phyloP scores from a whole-genome alignment of 768 basidiomycete genomes.

The Psilocybe subaeruginosa region DNA sequence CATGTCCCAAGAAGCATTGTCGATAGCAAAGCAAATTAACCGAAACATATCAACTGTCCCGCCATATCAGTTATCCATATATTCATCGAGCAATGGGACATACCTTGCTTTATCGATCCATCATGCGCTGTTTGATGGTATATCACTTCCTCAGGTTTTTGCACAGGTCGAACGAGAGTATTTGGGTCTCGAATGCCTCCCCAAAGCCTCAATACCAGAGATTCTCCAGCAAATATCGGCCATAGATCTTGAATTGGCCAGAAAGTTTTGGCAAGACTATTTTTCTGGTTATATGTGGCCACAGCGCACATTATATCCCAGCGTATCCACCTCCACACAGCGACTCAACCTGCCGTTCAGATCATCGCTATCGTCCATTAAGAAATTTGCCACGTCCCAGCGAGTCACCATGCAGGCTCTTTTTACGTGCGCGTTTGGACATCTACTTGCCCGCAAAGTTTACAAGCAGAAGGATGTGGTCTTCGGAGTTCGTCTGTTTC shows the following conservation, averaged over 20 bases:
- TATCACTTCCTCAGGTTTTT: conserved; percentile 32
- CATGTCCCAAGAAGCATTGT: conserved; percentile 13
- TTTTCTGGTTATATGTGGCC: conserved; percentile 31
- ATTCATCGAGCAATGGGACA: conserved; percentile 7
- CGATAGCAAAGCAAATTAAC: conserved; percentile 30
- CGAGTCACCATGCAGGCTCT: conserved; percentile 35
- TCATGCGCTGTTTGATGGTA: conserved; percentile 37
- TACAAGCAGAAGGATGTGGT: conserved; percentile 30
- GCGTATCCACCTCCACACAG: conserved; percentile 4
- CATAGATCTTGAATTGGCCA: conserved; percentile 24
- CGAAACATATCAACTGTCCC: conserved; percentile 26
- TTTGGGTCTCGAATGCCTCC: conserved; percentile 3
- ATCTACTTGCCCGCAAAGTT: conserved; percentile 25
- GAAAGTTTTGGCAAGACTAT: conserved; percentile 29
- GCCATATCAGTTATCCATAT: conserved; percentile 27
- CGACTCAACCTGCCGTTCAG: conserved; percentile 21
- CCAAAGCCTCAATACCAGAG: conserved; percentile 15
- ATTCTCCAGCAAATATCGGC: conserved; percentile 29
- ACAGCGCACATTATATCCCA: conserved; percentile 4
- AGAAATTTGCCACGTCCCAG: conserved; percentile 26
- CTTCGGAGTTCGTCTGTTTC: conserved; percentile 33
- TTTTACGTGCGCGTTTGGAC: conserved; percentile 32
- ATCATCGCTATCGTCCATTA: conserved; percentile 25
- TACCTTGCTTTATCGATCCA: conserved; percentile 34
- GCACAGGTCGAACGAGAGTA: conserved; percentile 30